These are phyloP conservation scores for Paecilomyces niveus DNA, from an alignment of 2,329 filamentous ascomycete species.

Conservation along the genomic window DNA sequence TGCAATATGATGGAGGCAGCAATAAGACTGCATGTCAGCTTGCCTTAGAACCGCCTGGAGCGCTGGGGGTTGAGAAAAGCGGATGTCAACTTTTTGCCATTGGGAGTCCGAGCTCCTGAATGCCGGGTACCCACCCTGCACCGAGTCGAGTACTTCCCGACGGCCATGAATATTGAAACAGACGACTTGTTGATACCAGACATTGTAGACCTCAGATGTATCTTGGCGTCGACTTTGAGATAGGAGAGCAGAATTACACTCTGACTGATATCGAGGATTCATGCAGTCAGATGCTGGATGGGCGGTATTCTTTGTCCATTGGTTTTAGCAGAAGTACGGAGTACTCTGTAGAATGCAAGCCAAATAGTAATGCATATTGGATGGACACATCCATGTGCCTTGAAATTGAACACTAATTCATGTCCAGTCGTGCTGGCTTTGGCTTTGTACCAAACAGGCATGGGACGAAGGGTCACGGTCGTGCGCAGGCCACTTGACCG, in stretches of 20 bases:
- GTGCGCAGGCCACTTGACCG: neutral
- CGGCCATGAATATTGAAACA: too few species aligned
- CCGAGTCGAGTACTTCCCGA: neutral
- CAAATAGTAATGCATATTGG: neutral
- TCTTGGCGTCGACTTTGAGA: too few species aligned
- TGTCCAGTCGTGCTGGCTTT: neutral
- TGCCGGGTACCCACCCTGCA: neutral
- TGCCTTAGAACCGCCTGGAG: neutral
- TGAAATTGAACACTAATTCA: neutral
- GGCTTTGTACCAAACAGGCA: neutral
- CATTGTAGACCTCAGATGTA: too few species aligned
- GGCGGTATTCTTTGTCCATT: too few species aligned
- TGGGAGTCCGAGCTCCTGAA: neutral
- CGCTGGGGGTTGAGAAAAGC: neutral
- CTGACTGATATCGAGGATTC: too few species aligned
- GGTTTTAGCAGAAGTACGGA: neutral
- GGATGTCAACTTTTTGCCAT: neutral
- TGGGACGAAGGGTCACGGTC: neutral
- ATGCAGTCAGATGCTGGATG: too few species aligned
- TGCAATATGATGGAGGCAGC: neutral
- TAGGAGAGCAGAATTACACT: too few species aligned
- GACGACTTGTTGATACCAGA: too few species aligned
- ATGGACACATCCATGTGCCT: neutral
- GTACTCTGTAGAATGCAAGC: neutral
- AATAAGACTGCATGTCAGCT: neutral